phyloP scores from a whole-genome alignment of 1,284 basidiomycete species.

The Cystobasidium pallidum region DNA sequence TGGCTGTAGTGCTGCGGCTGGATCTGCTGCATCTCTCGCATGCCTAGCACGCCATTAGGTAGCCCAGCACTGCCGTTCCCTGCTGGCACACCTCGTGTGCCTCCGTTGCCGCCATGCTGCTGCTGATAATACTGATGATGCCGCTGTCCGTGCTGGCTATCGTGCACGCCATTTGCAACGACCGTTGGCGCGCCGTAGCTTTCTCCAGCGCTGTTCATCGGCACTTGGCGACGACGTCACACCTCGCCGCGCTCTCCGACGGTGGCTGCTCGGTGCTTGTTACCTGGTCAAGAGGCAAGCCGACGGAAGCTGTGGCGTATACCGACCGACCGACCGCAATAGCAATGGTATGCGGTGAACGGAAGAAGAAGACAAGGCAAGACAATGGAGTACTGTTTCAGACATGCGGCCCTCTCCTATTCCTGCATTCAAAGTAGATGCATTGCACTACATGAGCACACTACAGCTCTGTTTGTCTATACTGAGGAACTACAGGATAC shows the following conservation, averaged over 20 bases:
- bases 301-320: too few species aligned
- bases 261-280: background rate
- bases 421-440: too few species aligned
- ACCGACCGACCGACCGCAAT: too few species aligned
- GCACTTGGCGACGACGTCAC: background rate
- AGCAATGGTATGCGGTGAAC: too few species aligned
- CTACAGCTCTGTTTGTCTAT: too few species aligned
- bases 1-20: background rate
- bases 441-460: too few species aligned
- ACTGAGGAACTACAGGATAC: too few species aligned
- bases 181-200: slow-evolving; percentile 16
- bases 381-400: too few species aligned
- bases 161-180: slow-evolving; percentile 20
- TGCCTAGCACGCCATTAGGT: background rate
- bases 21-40: background rate
- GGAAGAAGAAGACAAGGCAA: too few species aligned
- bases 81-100: background rate
- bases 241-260: background rate
- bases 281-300: background rate
- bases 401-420: too few species aligned
- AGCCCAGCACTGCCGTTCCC: background rate
- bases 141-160: slow-evolving; percentile 5
- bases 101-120: slow-evolving; percentile 7
- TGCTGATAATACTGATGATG: slow-evolving; percentile 25
- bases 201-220: slow-evolving; percentile 16